Percentiles rank a stretch among this genome's conserved stretches.
phyloP scores from a whole-genome alignment of 129 eudicot species.

The Apium graveolens region DNA sequence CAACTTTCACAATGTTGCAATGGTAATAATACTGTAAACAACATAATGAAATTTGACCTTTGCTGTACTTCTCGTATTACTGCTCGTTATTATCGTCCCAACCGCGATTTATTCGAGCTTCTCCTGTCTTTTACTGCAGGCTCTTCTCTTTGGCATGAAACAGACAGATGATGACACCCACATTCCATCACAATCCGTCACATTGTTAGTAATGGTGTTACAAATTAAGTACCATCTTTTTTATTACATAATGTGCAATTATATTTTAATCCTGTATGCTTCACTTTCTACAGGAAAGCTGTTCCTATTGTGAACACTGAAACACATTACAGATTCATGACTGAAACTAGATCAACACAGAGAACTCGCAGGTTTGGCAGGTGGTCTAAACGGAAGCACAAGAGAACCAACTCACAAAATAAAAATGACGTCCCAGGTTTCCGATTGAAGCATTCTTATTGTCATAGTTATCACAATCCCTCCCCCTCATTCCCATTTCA shows the following conservation, averaged over 20 bases:
- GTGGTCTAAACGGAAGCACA: slow-evolving; percentile 1
- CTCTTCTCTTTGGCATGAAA: neutral
- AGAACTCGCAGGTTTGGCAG: neutral
- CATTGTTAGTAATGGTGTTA: neutral
- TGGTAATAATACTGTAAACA: neutral
- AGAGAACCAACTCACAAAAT: neutral
- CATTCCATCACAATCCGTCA: neutral
- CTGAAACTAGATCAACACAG: neutral
- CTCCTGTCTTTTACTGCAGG: neutral
- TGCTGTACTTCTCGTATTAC: neutral
- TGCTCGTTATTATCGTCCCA: neutral
- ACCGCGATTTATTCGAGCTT: neutral
- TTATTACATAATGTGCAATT: too few relatives aligned
- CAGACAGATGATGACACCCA: neutral
- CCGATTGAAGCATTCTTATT: neutral
- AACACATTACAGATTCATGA: neutral
- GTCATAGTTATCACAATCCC: neutral
- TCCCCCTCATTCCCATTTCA: neutral
- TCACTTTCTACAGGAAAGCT: neutral
- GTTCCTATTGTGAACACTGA: neutral
- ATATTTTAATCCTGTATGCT: neutral
- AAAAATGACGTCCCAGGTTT: neutral
- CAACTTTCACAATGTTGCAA: neutral
- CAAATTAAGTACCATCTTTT: neutral
- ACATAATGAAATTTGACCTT: neutral